Percentiles rank a stretch among this genome's conserved stretches.
Conservation (phyloP, 1,139 yeast genomes). For the Pichia sp. region DNA sequence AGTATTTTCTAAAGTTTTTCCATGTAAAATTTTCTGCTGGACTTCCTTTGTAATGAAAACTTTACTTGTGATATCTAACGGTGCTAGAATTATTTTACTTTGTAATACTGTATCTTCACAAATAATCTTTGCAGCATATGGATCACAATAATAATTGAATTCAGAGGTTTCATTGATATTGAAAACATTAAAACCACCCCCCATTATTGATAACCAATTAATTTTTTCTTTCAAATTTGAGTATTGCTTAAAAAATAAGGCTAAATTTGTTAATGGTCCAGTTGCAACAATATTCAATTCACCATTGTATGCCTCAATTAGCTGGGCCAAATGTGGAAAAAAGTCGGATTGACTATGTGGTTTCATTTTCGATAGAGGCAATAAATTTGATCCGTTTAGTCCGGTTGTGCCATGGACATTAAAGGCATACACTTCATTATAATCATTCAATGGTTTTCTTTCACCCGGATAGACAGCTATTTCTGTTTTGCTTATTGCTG, state of each 20-base stretch:
- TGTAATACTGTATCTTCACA: slow-evolving; percentile 41
- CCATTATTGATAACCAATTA: slow-evolving; percentile 60
- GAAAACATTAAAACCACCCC: slow-evolving; percentile 53
- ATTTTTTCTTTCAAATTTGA: slow-evolving; percentile 47
- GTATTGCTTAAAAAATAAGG: slow-evolving; percentile 42
- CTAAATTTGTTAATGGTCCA: slow-evolving; percentile 69
- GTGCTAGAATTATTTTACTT: slow-evolving; percentile 49
- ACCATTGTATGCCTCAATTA: slow-evolving; percentile 39
- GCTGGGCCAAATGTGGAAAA: slow-evolving; percentile 50
- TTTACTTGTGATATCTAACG: slow-evolving; percentile 66
- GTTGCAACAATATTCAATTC: slow-evolving; percentile 56
- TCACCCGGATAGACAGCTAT: slow-evolving; percentile 67
- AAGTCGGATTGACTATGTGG: slow-evolving; percentile 36
- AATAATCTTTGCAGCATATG: slow-evolving; percentile 60
- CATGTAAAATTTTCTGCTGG: slow-evolving; percentile 33
- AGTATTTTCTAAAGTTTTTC: slow-evolving; percentile 24
- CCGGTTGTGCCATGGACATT: slow-evolving; percentile 73
- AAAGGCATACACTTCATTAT: slow-evolving; percentile 38
- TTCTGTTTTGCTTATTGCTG: slow-evolving; percentile 45
- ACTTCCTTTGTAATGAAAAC: slow-evolving; percentile 51
- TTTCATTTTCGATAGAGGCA: slow-evolving; percentile 41
- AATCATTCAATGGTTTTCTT: slow-evolving; percentile 46
- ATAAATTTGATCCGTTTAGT: slow-evolving; percentile 60
- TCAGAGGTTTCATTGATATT: slow-evolving; percentile 60
- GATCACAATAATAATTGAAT: slow-evolving; percentile 72